A percentile compares a stretch with the other conserved stretches of the same genome.
Evolutionary conservation across 176 grass and related monocot genomes (phyloP).

Genomic region (Saccharum spontaneum): DNA sequence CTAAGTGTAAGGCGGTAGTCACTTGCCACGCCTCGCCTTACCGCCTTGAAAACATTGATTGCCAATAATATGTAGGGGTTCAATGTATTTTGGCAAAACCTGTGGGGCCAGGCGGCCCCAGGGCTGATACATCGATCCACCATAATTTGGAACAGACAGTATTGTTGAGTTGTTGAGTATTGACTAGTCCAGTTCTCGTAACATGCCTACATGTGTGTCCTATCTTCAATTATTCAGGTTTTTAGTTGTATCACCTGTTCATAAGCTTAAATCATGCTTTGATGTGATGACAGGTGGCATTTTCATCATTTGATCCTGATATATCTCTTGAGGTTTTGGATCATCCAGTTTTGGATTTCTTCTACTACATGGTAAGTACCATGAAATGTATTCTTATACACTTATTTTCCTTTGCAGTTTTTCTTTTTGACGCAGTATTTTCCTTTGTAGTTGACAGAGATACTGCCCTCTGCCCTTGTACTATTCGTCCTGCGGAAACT

Average conservation of each 20-base stretch:
- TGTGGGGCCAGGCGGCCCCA: not conserved
- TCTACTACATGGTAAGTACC: constrained; percentile 78
- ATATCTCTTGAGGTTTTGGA: constrained; percentile 78
- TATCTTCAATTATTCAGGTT: not conserved
- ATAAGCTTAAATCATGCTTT: constrained; percentile 13
- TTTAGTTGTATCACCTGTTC: not conserved
- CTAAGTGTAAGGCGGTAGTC: too few relatives aligned
- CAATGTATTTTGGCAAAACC: not conserved
- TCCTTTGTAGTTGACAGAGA: constrained; percentile 64
- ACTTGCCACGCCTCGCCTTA: too few relatives aligned
- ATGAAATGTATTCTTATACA: constrained; percentile 21
- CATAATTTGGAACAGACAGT: not conserved
- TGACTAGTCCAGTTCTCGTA: not conserved
- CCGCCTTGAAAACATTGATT: too few relatives aligned
- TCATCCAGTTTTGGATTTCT: constrained; percentile 85
- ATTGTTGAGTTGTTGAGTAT: not conserved
- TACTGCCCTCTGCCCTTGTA: constrained; percentile 85
- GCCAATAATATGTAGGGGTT: not conserved
- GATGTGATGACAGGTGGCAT: constrained; percentile 45
- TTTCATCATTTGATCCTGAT: constrained; percentile 76
- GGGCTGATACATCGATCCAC: not conserved
- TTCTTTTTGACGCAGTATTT: constrained; percentile 6
- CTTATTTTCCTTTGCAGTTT: not conserved
- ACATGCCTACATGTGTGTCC: not conserved
- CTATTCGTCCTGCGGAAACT: constrained; percentile 87